phyloP scores from a whole-genome alignment of 2,329 filamentous ascomycete species.

The Ophiostoma quercus region DNA sequence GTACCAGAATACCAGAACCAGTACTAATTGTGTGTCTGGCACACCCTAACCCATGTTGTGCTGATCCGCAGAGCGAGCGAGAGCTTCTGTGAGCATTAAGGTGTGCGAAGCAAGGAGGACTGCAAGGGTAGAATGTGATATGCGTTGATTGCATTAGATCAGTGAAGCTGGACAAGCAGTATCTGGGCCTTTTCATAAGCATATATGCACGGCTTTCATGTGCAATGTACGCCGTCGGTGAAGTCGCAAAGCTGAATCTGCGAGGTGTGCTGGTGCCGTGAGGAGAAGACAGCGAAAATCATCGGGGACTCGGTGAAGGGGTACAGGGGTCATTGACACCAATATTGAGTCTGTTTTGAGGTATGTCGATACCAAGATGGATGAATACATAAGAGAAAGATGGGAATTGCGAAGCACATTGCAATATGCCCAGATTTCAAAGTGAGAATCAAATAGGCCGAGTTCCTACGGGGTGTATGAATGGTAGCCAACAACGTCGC shows the following conservation, averaged over 20 bases:
- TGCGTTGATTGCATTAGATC: neutral
- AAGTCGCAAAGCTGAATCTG: neutral
- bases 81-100: neutral
- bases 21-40: neutral
- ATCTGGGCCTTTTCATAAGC: too few species aligned
- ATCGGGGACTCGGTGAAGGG: neutral
- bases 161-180: neutral
- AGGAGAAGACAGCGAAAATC: neutral
- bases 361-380: too few species aligned
- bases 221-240: neutral
- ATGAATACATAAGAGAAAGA: too few species aligned
- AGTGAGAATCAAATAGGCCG: neutral
- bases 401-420: neutral
- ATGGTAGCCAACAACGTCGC: neutral
- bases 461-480: neutral
- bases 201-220: neutral
- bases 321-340: neutral
- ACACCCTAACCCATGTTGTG: neutral
- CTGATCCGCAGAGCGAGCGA: neutral
- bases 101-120: neutral
- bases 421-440: neutral
- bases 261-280: neutral
- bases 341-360: too few species aligned
- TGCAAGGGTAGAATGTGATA: neutral
- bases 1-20: neutral